These are phyloP conservation scores for Gnomoniopsis smithogilvyi DNA, from an alignment of 2,329 filamentous ascomycete genomes.

Conservation along the genomic window DNA sequence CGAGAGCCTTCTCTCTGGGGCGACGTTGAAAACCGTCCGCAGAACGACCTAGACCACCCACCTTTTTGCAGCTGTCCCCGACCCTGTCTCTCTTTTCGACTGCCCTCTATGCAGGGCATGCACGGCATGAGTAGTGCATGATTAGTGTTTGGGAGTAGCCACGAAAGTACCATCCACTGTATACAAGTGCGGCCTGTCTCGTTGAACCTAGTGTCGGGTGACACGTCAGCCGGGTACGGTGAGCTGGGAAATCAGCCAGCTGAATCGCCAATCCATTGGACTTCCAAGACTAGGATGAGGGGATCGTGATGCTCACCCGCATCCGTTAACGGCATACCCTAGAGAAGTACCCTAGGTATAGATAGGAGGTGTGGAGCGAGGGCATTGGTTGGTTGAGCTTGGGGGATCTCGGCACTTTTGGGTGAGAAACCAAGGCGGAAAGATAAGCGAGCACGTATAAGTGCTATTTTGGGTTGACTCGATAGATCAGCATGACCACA, in stretches of 20 bases:
- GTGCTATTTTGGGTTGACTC: neutral
- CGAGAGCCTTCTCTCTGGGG: neutral
- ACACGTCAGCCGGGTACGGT: too few species aligned
- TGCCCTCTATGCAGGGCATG: neutral
- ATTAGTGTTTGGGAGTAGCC: neutral
- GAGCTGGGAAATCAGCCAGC: neutral
- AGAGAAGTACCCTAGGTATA: neutral
- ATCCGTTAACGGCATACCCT: neutral
- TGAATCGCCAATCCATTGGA: neutral
- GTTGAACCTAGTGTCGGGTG: too few species aligned
- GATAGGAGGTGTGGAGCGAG: neutral
- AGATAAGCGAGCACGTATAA: neutral
- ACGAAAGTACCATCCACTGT: neutral
- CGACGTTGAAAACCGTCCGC: neutral
- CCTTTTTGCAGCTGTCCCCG: neutral
- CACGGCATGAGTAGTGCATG: neutral
- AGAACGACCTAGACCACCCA: neutral
- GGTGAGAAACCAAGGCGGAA: neutral
- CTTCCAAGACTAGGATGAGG: neutral
- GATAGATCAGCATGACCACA: too few species aligned
- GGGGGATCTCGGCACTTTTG: neutral
- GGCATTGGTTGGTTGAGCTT: neutral
- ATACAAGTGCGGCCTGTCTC: neutral
- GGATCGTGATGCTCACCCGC: neutral
- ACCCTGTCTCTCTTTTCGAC: neutral